phyloP scores from a whole-genome alignment of 1,284 basidiomycete genomes.

The Neonothopanus nambi region DNA sequence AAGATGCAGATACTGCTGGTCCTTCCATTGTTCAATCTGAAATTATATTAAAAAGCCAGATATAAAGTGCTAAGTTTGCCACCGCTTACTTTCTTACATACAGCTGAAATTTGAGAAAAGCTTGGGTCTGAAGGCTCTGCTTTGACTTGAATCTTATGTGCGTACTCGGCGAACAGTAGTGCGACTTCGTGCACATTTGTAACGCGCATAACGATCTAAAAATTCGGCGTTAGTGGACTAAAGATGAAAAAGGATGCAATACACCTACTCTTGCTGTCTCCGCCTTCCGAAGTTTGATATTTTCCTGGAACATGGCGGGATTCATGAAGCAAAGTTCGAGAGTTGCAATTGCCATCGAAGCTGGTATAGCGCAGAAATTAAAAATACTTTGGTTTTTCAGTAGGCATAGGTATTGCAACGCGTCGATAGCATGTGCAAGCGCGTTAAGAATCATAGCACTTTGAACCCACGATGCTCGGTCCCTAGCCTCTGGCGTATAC shows the following conservation, averaged over 20 bases:
- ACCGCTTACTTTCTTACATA: no score
- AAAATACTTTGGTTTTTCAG: slow-evolving; percentile 93
- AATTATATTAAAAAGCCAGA: no score
- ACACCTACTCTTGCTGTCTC: slow-evolving; percentile 75
- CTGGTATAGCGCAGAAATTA: slow-evolving; percentile 96
- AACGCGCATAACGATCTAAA: no score
- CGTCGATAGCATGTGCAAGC: slow-evolving; percentile 80
- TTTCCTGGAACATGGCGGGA: slow-evolving; percentile 82
- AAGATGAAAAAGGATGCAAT: not conserved
- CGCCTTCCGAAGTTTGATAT: slow-evolving; percentile 96
- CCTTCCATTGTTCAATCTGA: no score
- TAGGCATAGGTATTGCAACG: slow-evolving; percentile 88
- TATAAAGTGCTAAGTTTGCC: no score
- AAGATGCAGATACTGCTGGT: no score
- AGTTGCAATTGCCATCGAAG: slow-evolving; percentile 96
- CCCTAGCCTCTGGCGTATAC: slow-evolving; percentile 30
- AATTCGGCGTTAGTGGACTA: not conserved
- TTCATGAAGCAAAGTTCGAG: slow-evolving; percentile 94
- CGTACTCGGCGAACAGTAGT: no score
- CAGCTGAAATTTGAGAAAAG: no score
- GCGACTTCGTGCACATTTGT: no score
- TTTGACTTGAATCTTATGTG: no score
- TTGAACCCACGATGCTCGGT: slow-evolving; percentile 72
- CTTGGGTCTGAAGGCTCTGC: no score
- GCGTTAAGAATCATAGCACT: slow-evolving; percentile 92